A percentile compares a stretch with the other conserved stretches of the same genome.
These are phyloP conservation scores for Lactarius vividus DNA, from an alignment of 768 basidiomycete genomes.

Conservation along the genomic window DNA sequence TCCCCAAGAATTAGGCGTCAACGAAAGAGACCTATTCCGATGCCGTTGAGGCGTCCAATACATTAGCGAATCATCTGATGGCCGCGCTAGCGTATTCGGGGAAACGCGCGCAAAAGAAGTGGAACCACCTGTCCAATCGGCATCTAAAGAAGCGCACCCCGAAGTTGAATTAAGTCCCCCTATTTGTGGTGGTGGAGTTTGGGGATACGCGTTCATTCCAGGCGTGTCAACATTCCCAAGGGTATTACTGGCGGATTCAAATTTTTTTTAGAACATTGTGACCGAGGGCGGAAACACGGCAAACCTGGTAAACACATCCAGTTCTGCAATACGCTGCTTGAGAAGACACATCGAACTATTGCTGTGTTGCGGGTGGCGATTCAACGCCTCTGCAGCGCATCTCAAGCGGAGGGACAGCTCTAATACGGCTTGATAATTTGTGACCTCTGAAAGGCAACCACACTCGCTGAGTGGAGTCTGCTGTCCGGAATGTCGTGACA, in stretches of 20 bases:
- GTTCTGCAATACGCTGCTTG: conserved; percentile 46
- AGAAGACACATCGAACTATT: conserved; percentile 37
- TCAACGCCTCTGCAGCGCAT: conserved; percentile 54
- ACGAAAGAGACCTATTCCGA: not conserved
- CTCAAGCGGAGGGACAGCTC: conserved; percentile 65
- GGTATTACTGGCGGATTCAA: not conserved
- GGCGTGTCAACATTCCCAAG: conserved; percentile 6
- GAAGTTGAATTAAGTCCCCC: not conserved
- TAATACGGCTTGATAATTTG: conserved; percentile 55
- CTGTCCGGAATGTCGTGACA: not conserved
- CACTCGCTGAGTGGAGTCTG: conserved; percentile 40
- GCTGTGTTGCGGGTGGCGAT: conserved; percentile 44
- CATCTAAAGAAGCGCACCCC: not conserved
- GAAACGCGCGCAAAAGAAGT: not conserved
- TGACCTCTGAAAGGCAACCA: conserved; percentile 54
- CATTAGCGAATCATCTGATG: conserved; percentile 59
- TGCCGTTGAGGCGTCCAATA: conserved; percentile 54
- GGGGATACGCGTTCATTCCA: not conserved
- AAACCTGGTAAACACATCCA: conserved; percentile 55
- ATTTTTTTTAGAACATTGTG: conserved; percentile 1
- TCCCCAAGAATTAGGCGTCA: conserved; percentile 5
- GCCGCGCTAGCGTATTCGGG: not conserved
- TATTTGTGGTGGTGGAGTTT: not conserved
- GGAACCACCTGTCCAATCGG: not conserved
- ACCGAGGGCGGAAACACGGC: conserved; percentile 27